phyloP scores from a whole-genome alignment of 2,329 filamentous ascomycete genomes.

The Alternaria postmessia region DNA sequence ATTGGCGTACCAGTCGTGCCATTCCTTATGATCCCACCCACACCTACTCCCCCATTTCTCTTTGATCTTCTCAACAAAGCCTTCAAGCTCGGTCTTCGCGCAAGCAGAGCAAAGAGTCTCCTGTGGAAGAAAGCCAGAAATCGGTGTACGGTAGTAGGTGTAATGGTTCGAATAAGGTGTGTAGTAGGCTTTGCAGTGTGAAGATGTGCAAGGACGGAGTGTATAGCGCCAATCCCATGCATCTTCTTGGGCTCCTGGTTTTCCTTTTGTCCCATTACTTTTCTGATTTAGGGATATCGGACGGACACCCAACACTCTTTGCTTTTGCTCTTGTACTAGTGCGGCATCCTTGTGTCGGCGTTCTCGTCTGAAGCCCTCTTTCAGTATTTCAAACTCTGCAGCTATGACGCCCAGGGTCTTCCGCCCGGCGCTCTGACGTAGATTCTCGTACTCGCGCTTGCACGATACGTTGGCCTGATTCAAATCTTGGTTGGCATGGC shows the following conservation, averaged over 20 bases:
- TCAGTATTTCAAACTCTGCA: conserved; percentile 38
- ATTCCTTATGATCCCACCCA: conserved; percentile 34
- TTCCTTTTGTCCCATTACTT: conserved; percentile 1
- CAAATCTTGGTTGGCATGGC: conserved; percentile 40
- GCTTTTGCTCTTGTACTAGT: conserved; percentile 21
- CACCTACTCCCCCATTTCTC: conserved; percentile 35
- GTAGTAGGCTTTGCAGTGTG: conserved; percentile 31
- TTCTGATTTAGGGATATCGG: not conserved
- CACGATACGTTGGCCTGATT: conserved; percentile 33
- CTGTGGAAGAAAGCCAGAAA: conserved; percentile 26
- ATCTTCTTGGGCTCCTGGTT: not conserved
- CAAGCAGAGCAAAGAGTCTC: conserved; percentile 38
- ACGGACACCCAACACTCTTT: conserved; percentile 21
- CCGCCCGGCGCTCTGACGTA: conserved; percentile 45
- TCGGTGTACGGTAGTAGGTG: conserved; percentile 32
- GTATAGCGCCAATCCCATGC: conserved; percentile 41
- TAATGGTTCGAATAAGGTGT: conserved; percentile 37
- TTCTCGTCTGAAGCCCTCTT: conserved; percentile 26
- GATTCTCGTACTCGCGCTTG: conserved; percentile 37
- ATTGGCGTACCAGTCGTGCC: conserved; percentile 36
- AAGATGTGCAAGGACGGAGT: conserved; percentile 35
- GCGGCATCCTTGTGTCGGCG: conserved; percentile 18
- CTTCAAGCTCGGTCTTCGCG: conserved; percentile 35
- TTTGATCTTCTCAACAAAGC: conserved; percentile 24
- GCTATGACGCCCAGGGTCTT: conserved; percentile 41